Evolutionary conservation across 2,329 filamentous ascomycete genomes (phyloP).

Genomic region (Ampelomyces quisqualis): DNA sequence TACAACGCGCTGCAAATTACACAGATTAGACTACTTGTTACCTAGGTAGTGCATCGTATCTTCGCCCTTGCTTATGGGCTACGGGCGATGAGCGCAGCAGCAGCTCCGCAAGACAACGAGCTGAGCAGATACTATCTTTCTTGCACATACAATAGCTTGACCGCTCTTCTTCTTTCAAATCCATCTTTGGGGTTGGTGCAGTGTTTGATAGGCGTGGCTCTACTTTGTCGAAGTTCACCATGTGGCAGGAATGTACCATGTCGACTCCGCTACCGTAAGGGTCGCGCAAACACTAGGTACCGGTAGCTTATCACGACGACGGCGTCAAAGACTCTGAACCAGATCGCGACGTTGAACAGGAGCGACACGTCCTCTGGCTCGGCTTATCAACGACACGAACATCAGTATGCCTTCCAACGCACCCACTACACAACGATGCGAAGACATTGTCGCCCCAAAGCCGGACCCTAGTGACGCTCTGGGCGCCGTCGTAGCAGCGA

Average conservation of each 20-base stretch:
- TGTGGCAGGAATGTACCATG: constrained; percentile 9
- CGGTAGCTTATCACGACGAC: constrained; percentile 20
- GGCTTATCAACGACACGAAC: constrained; percentile 23
- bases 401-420: constrained; percentile 19
- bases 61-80: constrained; percentile 29
- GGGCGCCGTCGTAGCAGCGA: constrained; percentile 21
- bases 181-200: constrained; percentile 26
- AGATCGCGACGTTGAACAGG: constrained; percentile 18
- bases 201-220: constrained; percentile 22
- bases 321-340: background rate
- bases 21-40: too few species aligned
- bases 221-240: constrained; percentile 19
- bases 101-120: constrained; percentile 19
- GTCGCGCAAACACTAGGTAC: constrained; percentile 26
- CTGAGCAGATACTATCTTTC: constrained; percentile 25
- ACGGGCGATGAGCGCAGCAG: constrained; percentile 25
- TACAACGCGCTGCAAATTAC: too few species aligned
- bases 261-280: constrained; percentile 25
- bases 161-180: constrained; percentile 17
- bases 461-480: constrained; percentile 16
- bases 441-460: constrained; percentile 14
- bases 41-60: too few species aligned
- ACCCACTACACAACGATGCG: constrained; percentile 20
- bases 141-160: constrained; percentile 14
- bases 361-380: constrained; percentile 29